phyloP scores from a whole-genome alignment of 2,329 filamentous ascomycete genomes.

The Exophiala aquamarina region DNA sequence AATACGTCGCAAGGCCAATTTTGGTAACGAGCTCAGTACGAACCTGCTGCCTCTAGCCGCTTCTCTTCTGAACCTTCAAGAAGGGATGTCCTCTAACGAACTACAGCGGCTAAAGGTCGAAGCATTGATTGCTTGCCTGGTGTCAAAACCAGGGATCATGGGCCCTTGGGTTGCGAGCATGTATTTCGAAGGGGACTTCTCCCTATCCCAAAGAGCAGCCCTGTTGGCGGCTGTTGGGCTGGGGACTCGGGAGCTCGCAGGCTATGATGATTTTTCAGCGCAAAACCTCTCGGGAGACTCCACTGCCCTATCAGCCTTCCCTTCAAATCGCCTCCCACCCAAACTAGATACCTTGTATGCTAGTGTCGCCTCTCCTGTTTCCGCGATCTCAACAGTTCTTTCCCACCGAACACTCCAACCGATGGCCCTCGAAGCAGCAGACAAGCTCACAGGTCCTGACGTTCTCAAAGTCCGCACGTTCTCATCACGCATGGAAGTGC shows the following conservation, averaged over 20 bases:
- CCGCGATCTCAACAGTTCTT: slow-evolving; percentile 66
- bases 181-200: slow-evolving; percentile 91
- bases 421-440: slow-evolving; percentile 77
- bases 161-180: slow-evolving; percentile 80
- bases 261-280: slow-evolving; percentile 59
- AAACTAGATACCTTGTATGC: slow-evolving; percentile 72
- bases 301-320: slow-evolving; percentile 58
- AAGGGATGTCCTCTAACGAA: slow-evolving; percentile 74
- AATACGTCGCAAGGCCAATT: slow-evolving; percentile 83
- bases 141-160: slow-evolving; percentile 74
- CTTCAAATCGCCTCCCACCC: slow-evolving; percentile 75
- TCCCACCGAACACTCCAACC: slow-evolving; percentile 75
- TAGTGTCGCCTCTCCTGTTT: slow-evolving; percentile 55
- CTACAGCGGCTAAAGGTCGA: slow-evolving; percentile 77
- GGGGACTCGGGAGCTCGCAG: slow-evolving; percentile 79
- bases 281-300: slow-evolving; percentile 1
- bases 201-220: slow-evolving; percentile 76
- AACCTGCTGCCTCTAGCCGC: slow-evolving; percentile 79
- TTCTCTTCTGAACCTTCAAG: slow-evolving; percentile 74
- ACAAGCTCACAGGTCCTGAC: slow-evolving; percentile 75
- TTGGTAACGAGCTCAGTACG: slow-evolving; percentile 82
- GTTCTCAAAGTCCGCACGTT: slow-evolving; percentile 88
- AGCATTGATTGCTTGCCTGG: slow-evolving; percentile 76
- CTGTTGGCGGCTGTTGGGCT: slow-evolving; percentile 81
- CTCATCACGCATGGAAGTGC: slow-evolving; percentile 70